Evolutionary conservation across 1,284 basidiomycete genomes (phyloP).

Genomic region (Athelia psychrophila): DNA sequence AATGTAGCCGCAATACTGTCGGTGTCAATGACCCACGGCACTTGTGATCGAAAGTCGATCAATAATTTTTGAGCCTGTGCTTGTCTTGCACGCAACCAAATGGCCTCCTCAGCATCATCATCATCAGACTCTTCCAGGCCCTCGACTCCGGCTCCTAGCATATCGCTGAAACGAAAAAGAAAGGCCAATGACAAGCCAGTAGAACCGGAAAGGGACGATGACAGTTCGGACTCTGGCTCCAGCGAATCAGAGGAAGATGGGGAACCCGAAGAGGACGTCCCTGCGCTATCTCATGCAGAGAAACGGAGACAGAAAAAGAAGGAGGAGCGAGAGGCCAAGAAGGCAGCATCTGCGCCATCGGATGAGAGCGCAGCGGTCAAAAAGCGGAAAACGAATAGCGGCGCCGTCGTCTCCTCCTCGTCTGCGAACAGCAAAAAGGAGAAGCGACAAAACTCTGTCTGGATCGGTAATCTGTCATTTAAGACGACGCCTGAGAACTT

Average conservation of each 20-base stretch:
- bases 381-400: slow-evolving; percentile 46
- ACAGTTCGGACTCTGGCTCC: too few species aligned
- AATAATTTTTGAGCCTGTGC: too few species aligned
- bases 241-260: too few species aligned
- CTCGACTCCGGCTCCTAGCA: background rate
- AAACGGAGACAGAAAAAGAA: slow-evolving; percentile 60
- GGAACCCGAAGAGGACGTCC: slow-evolving; percentile 26
- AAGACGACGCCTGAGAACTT: slow-evolving; percentile 80
- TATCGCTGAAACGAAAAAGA: too few species aligned
- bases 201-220: too few species aligned
- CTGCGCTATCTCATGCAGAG: slow-evolving; percentile 72
- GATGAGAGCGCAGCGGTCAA: slow-evolving; percentile 27
- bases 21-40: too few species aligned
- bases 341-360: slow-evolving; percentile 8
- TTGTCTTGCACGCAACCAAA: background rate
- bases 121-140: slow-evolving; percentile 1
- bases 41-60: too few species aligned
- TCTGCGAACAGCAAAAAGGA: slow-evolving; percentile 12
- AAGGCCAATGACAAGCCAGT: too few species aligned
- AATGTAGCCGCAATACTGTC: too few species aligned
- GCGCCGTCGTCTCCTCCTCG: slow-evolving; percentile 19
- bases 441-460: slow-evolving; percentile 80
- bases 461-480: slow-evolving; percentile 95
- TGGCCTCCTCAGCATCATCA: background rate
- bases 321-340: slow-evolving; percentile 27